Percentiles rank a stretch among this genome's conserved stretches.
phyloP scores from a whole-genome alignment of 2,329 filamentous ascomycete genomes.

The Rhinocladiella similis region DNA sequence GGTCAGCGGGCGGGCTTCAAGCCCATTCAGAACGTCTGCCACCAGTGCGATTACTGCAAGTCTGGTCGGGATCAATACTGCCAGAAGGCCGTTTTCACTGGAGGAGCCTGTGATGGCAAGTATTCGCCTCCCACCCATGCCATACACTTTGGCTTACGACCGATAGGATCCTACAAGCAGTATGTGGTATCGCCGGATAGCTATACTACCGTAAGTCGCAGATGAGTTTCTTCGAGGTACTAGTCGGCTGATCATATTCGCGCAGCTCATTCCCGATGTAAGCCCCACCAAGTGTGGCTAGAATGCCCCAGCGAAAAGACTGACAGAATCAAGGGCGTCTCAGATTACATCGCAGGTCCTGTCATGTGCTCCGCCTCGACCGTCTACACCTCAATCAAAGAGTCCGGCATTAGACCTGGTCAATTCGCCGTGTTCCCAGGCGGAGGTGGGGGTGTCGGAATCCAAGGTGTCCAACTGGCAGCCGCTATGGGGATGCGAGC shows the following conservation, averaged over 20 bases:
- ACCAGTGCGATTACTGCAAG: constrained; percentile 53
- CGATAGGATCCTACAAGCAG: constrained; percentile 58
- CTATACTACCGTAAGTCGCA: constrained; percentile 42
- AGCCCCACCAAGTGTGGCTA: background rate
- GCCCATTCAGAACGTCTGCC: constrained; percentile 54
- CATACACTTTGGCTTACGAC: background rate
- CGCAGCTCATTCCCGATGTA: constrained; percentile 23
- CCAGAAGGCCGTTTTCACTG: constrained; percentile 46
- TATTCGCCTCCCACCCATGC: constrained; percentile 3
- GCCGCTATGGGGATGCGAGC: constrained; percentile 58
- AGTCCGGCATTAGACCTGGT: constrained; percentile 51
- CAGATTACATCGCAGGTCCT: constrained; percentile 57
- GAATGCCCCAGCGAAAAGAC: no score
- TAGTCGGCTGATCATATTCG: background rate
- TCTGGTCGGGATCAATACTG: constrained; percentile 57
- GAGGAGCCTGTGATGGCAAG: constrained; percentile 36
- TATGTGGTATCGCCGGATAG: constrained; percentile 58
- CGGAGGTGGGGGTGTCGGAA: constrained; percentile 58
- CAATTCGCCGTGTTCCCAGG: constrained; percentile 58
- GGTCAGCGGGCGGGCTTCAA: constrained; percentile 57
- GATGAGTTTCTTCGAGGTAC: background rate
- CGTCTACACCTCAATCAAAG: constrained; percentile 57
- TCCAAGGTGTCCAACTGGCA: constrained; percentile 58
- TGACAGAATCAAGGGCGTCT: constrained; percentile 43
- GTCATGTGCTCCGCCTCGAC: constrained; percentile 62